Base-by-base conservation (phyloP, 768 basidiomycete genomes). In the Ephemerocybe angulata region DNA sequence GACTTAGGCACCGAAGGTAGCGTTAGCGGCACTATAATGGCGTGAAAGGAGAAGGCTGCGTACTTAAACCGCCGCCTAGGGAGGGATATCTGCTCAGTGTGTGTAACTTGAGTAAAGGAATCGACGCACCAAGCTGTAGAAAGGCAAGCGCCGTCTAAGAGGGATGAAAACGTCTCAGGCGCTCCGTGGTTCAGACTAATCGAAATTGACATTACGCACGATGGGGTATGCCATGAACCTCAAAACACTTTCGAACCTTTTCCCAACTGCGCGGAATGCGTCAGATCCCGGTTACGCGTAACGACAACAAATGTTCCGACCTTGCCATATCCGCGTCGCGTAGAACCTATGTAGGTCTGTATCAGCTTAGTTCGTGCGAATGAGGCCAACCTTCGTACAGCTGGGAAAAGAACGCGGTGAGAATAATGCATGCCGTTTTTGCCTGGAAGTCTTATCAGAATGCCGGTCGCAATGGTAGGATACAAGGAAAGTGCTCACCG, bases 321-420 rank as follows among this genome's bases (percentile, higher is more conserved):
- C 13, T 25, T 51, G 35, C 50, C 50, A 51, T 5, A 51, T 51
- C 24, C 19, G 28, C 15, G 22, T 15, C 4, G 17, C 50, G 24
- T 51, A 51, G 33, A 51, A 51, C 38, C 50, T 51, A 21, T 19
- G 15, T 19, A 6, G 8, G 11, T 7, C 13, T 11, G 19, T 10
- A 42, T 37, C 13, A 37, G 35, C 35, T 37, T 37, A 49, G 15
- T 25, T 21, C 11, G 27, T 49, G 8, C 24, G 21, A 2, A 27
- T n/a, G n/a, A 29, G 27, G 47, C 28, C 3, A 21, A 11, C 29
- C 17, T 21, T 13, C 50, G 22, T 38, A 51, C 50, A 51, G 6
- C 30, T 51, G 50, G 29, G 50, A 33, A 17, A 38, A 7, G n/a
- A 51, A 51, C 13, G 50, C 50, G 7, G 50, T n/a, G 4, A 51